Percentiles rank a stretch among this genome's conserved stretches.
Evolutionary conservation across 1,284 basidiomycete genomes (phyloP).

Genomic region (Pseudomicrostroma phylloplanum): DNA sequence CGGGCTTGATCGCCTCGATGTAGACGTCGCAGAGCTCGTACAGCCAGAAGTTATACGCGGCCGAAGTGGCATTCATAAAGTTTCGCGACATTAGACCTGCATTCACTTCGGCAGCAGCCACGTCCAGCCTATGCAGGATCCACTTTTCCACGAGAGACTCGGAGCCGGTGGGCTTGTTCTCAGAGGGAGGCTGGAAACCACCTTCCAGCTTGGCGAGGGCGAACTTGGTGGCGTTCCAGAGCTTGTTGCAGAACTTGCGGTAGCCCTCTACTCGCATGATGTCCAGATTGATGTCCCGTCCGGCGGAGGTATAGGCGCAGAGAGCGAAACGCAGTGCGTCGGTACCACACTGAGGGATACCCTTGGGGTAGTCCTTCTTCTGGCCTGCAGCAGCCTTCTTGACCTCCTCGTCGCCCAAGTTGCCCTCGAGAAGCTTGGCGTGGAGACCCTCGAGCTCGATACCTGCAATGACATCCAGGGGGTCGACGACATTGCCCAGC

Average conservation of each 20-base stretch:
- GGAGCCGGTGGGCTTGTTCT: slow-evolving; percentile 68
- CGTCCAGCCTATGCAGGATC: slow-evolving; percentile 90
- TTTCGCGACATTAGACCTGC: slow-evolving; percentile 70
- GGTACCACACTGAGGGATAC: slow-evolving; percentile 96
- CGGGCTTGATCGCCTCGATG: slow-evolving; percentile 89
- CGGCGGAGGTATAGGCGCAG: slow-evolving; percentile 81
- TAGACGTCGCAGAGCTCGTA: slow-evolving; percentile 98
- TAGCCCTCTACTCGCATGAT: slow-evolving; percentile 97
- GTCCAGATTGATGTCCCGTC: slow-evolving; percentile 59
- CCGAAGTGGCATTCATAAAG: slow-evolving; percentile 83
- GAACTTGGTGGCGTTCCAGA: slow-evolving; percentile 99
- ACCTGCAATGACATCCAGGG: slow-evolving; percentile 90
- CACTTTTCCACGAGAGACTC: slow-evolving; percentile 91
- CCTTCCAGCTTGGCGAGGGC: slow-evolving; percentile 56
- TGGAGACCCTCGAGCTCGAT: slow-evolving; percentile 76
- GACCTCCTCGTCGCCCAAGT: slow-evolving; percentile 90
- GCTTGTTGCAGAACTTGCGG: slow-evolving; percentile 97
- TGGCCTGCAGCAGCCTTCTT: slow-evolving; percentile 84
- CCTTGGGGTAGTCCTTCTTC: slow-evolving; percentile 99
- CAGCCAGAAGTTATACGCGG: slow-evolving; percentile 90
- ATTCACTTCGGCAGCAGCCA: slow-evolving; percentile 72
- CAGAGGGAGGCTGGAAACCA: slow-evolving; percentile 35
- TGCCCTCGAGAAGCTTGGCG: slow-evolving; percentile 79
- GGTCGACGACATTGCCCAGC: slow-evolving; percentile 96
- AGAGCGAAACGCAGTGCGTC: slow-evolving; percentile 92